A percentile compares a stretch with the other conserved stretches of the same genome.
These are phyloP conservation scores for Porphyra umbilicalis DNA, from an alignment of 31 red algal genomes.

Conservation along the genomic window DNA sequence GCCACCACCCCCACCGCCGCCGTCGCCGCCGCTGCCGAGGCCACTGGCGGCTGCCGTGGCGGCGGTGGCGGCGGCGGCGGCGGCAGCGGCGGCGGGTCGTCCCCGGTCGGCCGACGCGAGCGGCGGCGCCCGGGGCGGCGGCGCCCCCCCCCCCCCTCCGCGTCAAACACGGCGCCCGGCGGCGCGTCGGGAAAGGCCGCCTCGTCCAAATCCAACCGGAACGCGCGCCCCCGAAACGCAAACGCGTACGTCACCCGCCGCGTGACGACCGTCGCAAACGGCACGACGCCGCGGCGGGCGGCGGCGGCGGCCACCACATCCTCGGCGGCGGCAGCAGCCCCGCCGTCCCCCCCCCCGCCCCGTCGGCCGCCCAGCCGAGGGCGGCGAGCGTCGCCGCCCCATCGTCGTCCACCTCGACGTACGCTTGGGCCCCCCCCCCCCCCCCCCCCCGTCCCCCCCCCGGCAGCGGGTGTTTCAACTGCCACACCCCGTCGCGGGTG, in stretches of 20 bases:
- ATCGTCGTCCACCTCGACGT: not conserved
- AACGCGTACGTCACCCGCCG: constrained; percentile 7
- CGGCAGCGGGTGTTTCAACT: not conserved
- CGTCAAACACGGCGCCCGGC: not conserved
- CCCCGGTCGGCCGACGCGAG: no score
- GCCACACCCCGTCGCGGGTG: not conserved
- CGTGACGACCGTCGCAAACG: constrained; percentile 29
- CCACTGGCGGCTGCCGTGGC: not conserved
- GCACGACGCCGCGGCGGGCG: constrained; percentile 26
- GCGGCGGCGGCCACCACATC: constrained; percentile 8
- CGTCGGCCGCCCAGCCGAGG: not conserved
- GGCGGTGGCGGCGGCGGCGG: not conserved
- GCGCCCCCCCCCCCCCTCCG: not conserved
- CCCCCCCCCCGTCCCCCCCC: not conserved
- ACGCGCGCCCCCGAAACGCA: not conserved
- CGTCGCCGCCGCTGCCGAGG: constrained; percentile 3
- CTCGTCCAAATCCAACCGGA: constrained; percentile 14
- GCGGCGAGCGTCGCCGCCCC: not conserved
- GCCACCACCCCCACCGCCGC: not conserved
- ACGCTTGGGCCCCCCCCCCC: not conserved
- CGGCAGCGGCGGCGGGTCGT: not conserved
- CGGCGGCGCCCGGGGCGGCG: not conserved
- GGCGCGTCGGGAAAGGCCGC: not conserved
- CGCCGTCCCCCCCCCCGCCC: not conserved
- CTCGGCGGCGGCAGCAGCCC: not conserved